These are phyloP conservation scores for Cardamine occulta DNA, from an alignment of 345 rosid genomes.

Conservation along the genomic window DNA sequence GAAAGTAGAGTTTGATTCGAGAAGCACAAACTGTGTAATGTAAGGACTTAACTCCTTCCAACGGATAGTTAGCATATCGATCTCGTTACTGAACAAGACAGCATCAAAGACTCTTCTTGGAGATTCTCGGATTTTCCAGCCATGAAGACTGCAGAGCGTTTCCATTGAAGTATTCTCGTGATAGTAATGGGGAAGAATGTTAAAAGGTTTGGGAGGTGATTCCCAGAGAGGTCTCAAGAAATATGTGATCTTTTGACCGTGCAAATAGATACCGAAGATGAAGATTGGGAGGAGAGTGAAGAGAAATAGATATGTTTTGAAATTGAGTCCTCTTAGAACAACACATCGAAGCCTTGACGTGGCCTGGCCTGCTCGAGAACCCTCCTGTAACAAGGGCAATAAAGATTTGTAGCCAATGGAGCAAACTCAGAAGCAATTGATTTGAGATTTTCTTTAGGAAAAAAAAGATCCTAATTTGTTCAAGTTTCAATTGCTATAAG, in stretches of 20 bases:
- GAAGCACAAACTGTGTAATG: conserved; percentile 79
- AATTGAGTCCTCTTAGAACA: conserved; percentile 10
- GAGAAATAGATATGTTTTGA: conserved; percentile 30
- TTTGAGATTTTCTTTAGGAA: not conserved
- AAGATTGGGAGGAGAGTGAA: conserved; percentile 32
- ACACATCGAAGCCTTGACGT: conserved; percentile 28
- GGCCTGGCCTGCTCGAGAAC: conserved; percentile 39
- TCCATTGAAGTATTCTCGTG: conserved; percentile 71
- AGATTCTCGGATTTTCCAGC: conserved; percentile 77
- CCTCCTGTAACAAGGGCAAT: conserved; percentile 6
- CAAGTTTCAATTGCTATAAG: not conserved
- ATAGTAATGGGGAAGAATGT: conserved; percentile 45
- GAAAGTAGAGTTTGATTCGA: conserved; percentile 90
- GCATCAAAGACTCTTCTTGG: conserved; percentile 88
- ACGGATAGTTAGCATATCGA: conserved; percentile 72
- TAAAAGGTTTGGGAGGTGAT: conserved; percentile 40
- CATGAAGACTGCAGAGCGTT: conserved; percentile 76
- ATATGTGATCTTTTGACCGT: conserved; percentile 46
- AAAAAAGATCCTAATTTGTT: not conserved
- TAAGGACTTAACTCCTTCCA: conserved; percentile 88
- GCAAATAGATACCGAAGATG: conserved; percentile 39
- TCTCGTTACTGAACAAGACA: conserved; percentile 80
- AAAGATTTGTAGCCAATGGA: not conserved
- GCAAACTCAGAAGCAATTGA: not conserved
- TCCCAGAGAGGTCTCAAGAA: conserved; percentile 48